These are phyloP conservation scores for Singerocomus inundabilis DNA, from an alignment of 1,284 basidiomycete species.

Conservation along the genomic window DNA sequence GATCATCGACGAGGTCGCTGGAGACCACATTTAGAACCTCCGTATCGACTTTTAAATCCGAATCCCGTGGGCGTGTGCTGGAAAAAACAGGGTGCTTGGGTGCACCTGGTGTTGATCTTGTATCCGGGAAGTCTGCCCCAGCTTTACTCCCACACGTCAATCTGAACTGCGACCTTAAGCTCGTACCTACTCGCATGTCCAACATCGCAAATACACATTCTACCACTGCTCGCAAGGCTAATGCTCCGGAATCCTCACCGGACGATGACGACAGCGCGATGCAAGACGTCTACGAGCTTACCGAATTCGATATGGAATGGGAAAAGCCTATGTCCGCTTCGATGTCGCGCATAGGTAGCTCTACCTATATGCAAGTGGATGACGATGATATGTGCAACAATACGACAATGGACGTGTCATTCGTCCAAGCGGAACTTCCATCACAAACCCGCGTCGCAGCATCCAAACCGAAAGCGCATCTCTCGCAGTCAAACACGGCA, in stretches of 20 bases:
- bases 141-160: constrained; percentile 12
- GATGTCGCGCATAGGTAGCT: constrained; percentile 7
- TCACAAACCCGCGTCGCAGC: not conserved
- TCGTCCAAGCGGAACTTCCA: constrained; percentile 4
- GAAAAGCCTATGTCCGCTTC: constrained; percentile 5
- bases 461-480: constrained; percentile 6
- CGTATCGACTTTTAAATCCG: not conserved
- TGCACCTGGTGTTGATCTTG: not conserved
- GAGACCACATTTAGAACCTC: constrained; percentile 2
- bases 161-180: constrained; percentile 18
- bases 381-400: constrained; percentile 7
- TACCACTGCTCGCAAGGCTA: not conserved
- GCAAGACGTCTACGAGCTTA: constrained; percentile 23
- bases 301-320: constrained; percentile 21
- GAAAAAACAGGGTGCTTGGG: constrained; percentile 14
- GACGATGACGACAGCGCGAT: constrained; percentile 15
- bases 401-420: constrained; percentile 15
- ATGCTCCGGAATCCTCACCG: not conserved
- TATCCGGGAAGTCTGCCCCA: constrained; percentile 16
- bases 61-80: constrained; percentile 11
- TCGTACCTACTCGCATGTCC: not conserved
- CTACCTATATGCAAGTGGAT: constrained; percentile 17
- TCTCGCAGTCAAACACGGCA: not conserved
- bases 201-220: not conserved
- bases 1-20: not conserved